Conservation (phyloP, 1,284 basidiomycete genomes). For the Heterobasidion annosum region DNA sequence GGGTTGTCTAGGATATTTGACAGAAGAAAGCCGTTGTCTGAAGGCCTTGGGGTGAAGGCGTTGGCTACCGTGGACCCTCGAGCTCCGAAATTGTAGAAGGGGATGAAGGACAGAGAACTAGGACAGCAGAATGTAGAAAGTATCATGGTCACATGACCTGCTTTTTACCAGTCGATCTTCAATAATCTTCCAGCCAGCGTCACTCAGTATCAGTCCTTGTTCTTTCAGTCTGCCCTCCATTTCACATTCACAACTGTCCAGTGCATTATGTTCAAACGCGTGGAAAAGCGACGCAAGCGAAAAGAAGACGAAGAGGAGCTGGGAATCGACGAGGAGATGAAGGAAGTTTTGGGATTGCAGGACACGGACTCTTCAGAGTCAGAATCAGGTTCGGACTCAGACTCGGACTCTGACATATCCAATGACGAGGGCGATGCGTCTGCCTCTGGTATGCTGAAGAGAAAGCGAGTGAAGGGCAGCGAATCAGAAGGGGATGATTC, state of each 20-base stretch:
- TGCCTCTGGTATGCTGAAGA: conserved; percentile 12
- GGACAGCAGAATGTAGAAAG: too few relatives aligned
- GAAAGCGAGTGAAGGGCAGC: conserved; percentile 17
- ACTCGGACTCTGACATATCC: conserved; percentile 15
- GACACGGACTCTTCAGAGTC: conserved; percentile 71
- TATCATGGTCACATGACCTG: too few relatives aligned
- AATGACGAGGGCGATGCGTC: conserved; percentile 1
- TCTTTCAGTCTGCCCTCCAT: not conserved
- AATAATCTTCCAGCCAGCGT: not conserved
- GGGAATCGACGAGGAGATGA: conserved; percentile 62
- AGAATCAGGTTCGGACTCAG: conserved; percentile 24
- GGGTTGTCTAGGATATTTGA: too few relatives aligned
- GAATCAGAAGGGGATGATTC: conserved; percentile 10
- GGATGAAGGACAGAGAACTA: too few relatives aligned
- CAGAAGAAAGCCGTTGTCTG: too few relatives aligned
- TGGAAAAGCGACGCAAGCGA: conserved; percentile 60
- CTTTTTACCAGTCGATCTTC: not conserved
- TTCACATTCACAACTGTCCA: not conserved
- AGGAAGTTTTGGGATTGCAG: conserved; percentile 61
- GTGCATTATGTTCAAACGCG: conserved; percentile 70
- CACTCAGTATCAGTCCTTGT: not conserved
- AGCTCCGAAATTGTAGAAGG: too few relatives aligned
- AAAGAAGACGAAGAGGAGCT: conserved; percentile 62
- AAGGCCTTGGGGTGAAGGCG: too few relatives aligned
- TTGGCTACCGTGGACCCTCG: too few relatives aligned